Conservation (phyloP, 768 basidiomycete species). For the Auriscalpium microsporum region DNA sequence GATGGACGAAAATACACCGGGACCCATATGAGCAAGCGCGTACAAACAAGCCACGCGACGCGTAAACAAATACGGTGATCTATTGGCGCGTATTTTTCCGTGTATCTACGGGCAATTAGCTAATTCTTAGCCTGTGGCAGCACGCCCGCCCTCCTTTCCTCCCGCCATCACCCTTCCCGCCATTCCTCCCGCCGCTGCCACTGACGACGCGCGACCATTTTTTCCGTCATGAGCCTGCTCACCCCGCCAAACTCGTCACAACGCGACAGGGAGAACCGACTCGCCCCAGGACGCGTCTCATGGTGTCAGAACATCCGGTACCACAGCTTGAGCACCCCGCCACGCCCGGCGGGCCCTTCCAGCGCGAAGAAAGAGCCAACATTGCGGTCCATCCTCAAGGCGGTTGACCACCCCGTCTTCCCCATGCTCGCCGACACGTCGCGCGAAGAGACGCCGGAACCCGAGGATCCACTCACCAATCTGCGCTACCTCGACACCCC, state of each 20-base stretch:
- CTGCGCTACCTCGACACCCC: slow-evolving; percentile 58
- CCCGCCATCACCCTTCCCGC: background rate
- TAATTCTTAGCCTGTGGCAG: too few relatives aligned
- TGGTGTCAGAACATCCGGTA: slow-evolving; percentile 48
- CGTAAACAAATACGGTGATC: slow-evolving; percentile 34
- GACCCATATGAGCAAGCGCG: slow-evolving; percentile 10
- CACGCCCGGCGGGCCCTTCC: slow-evolving; percentile 2
- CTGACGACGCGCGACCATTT: slow-evolving; percentile 17
- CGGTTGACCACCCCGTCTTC: slow-evolving; percentile 26
- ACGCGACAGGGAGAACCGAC: slow-evolving; percentile 43
- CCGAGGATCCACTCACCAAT: slow-evolving; percentile 55
- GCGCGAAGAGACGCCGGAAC: slow-evolving; percentile 73
- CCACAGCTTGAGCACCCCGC: slow-evolving; percentile 30
- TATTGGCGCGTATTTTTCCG: slow-evolving; percentile 18
- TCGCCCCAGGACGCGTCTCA: slow-evolving; percentile 30
- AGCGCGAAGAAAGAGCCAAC: slow-evolving; percentile 38
- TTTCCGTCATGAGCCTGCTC: slow-evolving; percentile 37
- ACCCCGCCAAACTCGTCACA: slow-evolving; percentile 58
- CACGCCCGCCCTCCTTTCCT: background rate
- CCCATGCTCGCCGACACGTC: slow-evolving; percentile 32
- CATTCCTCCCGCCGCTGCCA: background rate
- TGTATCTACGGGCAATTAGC: too few relatives aligned
- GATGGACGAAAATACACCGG: background rate
- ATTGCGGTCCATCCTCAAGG: slow-evolving; percentile 66
- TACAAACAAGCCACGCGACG: slow-evolving; percentile 31